Base-by-base conservation (phyloP, 495 filamentous ascomycete species). In the Penicillium cataractarum region DNA sequence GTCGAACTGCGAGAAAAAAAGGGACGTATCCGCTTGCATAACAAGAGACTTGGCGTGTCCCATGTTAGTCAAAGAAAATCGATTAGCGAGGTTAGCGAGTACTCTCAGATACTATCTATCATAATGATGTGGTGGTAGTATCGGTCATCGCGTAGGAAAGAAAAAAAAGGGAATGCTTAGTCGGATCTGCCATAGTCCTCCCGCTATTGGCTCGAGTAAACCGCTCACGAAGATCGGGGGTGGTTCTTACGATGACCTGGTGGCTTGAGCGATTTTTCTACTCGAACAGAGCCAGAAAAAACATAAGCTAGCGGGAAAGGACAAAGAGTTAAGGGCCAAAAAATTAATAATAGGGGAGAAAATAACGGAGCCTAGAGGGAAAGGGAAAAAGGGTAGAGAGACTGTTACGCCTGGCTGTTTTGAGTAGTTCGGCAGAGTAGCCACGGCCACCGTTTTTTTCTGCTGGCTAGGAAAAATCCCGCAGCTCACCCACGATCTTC, bases 381-480 rank as follows among this genome's bases (percentile, higher is more conserved):
- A 48, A 27, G 12, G 12, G 10, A 48, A 26, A 22, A 48, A 21
- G 22, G 52, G 22, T 35, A 48, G 46, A 51, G n/a, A n/a, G n/a
- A 33, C 6, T 33, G 57, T 60, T n/a, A 22, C 19, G 56, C 53
- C 37, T 27, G 49, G 63, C 64, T 48, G 48, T 24, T 46, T 54
- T 49, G 49, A 62, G 48, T 21, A 51, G 57, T 58, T 54, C 54
- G 55, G 31, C 26, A 39, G 56, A 33, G 48, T 0, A n/a, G 35
- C 44, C 46, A 56, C 53, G 37, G 13, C 5, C 32, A 22, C 21
- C 7, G n/a, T 21, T 24, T 46, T 21, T 46, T 46, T 49, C 55
- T 57, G 61, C n/a, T 72, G 70, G 67, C 32, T 52, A 65, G 40
- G 55, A 72, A 64, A 70, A 72, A 72, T 72, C 70, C 53, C 69